Percentiles rank a stretch among this genome's conserved stretches.
Evolutionary conservation across 2,329 filamentous ascomycete species (phyloP).

Genomic region (Fusarium sublunatum): DNA sequence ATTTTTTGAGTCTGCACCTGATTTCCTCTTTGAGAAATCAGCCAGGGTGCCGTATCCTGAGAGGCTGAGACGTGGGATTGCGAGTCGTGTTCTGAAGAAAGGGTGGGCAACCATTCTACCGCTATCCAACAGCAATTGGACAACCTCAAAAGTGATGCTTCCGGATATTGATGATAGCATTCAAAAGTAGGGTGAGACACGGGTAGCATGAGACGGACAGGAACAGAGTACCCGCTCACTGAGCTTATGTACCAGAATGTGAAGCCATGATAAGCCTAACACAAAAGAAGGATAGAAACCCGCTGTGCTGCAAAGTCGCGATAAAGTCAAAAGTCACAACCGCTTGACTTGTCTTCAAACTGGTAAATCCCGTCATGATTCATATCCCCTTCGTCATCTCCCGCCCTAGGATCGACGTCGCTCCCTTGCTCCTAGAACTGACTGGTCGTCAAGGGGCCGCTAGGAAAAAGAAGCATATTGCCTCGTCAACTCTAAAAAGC

Average conservation of each 20-base stretch:
- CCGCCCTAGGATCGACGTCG: conserved; percentile 20
- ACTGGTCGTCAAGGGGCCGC: conserved; percentile 8
- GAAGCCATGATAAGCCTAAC: conserved; percentile 3
- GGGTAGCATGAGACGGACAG: conserved; percentile 8
- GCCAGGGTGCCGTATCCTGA: conserved; percentile 3
- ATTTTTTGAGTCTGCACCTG: conserved; percentile 17
- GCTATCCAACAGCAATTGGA: conserved; percentile 10
- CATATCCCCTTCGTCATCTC: conserved; percentile 29
- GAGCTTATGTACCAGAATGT: conserved; percentile 5
- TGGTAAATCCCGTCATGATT: conserved; percentile 29
- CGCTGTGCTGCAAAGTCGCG: neutral
- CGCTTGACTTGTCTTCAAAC: neutral
- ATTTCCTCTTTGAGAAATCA: conserved; percentile 28
- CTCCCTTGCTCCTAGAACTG: conserved; percentile 16
- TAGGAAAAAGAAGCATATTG: conserved; percentile 27
- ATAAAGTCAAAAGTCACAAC: neutral
- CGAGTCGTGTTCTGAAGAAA: neutral
- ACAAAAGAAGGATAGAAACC: neutral
- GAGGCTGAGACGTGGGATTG: neutral
- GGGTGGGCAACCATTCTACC: conserved; percentile 15
- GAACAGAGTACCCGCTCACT: conserved; percentile 8
- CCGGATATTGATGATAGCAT: conserved; percentile 14
- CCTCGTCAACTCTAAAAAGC: conserved; percentile 28
- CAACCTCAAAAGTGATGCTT: conserved; percentile 10
- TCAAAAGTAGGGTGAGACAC: conserved; percentile 3